A percentile compares a stretch with the other conserved stretches of the same genome.
Evolutionary conservation across 2,329 filamentous ascomycete species (phyloP).

Genomic region (Diaporthe destruens): DNA sequence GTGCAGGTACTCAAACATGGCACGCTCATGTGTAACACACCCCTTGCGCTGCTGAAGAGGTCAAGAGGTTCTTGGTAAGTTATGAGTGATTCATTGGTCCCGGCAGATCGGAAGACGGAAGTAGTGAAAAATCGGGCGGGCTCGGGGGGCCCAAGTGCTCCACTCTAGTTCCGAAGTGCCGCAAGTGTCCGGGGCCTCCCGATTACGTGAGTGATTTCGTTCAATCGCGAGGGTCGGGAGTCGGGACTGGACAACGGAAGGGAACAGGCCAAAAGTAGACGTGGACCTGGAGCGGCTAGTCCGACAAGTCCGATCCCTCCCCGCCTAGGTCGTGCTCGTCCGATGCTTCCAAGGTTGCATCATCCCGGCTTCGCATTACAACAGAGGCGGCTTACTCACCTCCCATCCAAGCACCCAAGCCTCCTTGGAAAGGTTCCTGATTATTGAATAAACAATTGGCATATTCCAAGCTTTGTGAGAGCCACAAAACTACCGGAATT

Average conservation of each 20-base stretch:
- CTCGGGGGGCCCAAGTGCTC: constrained; percentile 15
- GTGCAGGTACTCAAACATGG: not conserved
- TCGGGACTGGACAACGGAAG: not conserved
- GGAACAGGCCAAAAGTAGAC: not conserved
- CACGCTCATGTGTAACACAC: not conserved
- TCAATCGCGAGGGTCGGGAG: not conserved
- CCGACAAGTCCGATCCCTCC: not conserved
- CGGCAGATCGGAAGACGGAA: constrained; percentile 27
- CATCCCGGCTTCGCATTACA: constrained; percentile 27
- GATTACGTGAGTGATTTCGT: constrained; percentile 9
- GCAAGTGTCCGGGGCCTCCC: constrained; percentile 13
- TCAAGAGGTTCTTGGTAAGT: too few relatives aligned
- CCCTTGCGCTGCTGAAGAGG: too few relatives aligned
- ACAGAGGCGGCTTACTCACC: not conserved
- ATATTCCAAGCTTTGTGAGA: not conserved
- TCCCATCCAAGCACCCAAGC: not conserved
- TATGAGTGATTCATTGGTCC: not conserved
- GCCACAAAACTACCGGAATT: not conserved
- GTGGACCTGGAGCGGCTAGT: not conserved
- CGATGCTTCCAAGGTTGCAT: constrained; percentile 18
- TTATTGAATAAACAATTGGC: not conserved
- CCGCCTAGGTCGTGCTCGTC: not conserved
- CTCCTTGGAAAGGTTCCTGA: not conserved
- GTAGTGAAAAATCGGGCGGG: constrained; percentile 24
- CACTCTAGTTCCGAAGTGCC: constrained; percentile 32